Evolutionary conservation across 192 early-diverging fungal species (phyloP), one percentile per base, ranked within the genome.

Genomic region (Coemansia furcata): DNA sequence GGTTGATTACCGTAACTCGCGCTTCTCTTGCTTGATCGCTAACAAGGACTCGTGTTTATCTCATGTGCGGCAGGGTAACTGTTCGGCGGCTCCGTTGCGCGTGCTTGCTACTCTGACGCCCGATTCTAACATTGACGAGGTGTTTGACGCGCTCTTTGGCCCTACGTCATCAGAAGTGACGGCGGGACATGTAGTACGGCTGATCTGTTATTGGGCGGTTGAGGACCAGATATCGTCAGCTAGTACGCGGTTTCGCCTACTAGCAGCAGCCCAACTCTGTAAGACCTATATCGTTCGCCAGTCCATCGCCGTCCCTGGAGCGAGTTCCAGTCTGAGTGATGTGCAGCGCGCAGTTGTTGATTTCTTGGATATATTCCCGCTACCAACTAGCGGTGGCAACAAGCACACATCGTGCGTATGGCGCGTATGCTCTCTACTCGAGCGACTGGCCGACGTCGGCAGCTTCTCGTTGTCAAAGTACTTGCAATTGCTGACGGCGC

Each of bases 151-250:
- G 15, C 60, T 75, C 32, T 69, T 75, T 63, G 37, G 46, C 14
- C 10, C 36, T n/a, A 15, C 32, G 14, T 15, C 54, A 32, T 11
- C 4, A 7, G 30, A 12, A n/a, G 6, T 23, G 6, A 4, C 38
- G 17, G 6, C 62, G 5, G 47, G 58, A 29, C 62, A 68, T 19
- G 60, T 58, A 15, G 11, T 77, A 6, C 71, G 76, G 7, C 33
- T 78, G 32, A 50, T 78, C 26, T 78, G 76, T 62, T 78, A 67
- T 68, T 78, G 76, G 76, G 76, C 76, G 12, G 67, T 63, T 17
- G 71, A 70, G 21, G 64, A 67, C 40, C 58, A 47, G 52, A 23
- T 67, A 9, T 37, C 49, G 14, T 15, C 44, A 6, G 46, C 63
- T 10, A 54, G 29, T 3, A 62, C 63, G 5, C 71, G 62, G 46